Evolutionary conservation across 2,329 filamentous ascomycete genomes (phyloP).

Genomic region (Penicillium sp.): DNA sequence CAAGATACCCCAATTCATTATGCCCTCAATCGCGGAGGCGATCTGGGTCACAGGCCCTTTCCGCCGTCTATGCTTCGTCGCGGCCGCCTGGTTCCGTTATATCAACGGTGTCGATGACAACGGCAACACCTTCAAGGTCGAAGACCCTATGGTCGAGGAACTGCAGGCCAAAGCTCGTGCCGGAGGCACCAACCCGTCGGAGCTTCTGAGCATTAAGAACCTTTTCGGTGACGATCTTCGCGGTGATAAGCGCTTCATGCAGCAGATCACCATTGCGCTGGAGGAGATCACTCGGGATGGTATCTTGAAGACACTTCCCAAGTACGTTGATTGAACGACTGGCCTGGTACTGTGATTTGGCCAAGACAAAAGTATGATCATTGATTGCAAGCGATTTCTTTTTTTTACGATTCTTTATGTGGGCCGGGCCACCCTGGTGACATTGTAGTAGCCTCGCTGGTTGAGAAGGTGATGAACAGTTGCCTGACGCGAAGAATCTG

Average conservation of each 20-base stretch:
- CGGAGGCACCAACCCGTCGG: conserved; percentile 48
- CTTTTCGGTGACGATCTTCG: conserved; percentile 60
- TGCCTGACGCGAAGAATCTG: conserved; percentile 85
- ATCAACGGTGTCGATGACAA: conserved; percentile 56
- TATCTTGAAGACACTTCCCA: conserved; percentile 54
- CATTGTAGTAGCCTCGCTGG: conserved; percentile 80
- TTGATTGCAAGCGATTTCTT: conserved; percentile 23
- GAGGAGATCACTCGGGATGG: conserved; percentile 54
- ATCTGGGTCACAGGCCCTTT: conserved; percentile 53
- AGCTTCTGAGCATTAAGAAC: conserved; percentile 52
- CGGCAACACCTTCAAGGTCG: conserved; percentile 46
- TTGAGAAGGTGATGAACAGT: conserved; percentile 79
- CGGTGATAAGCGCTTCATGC: conserved; percentile 52
- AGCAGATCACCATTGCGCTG: conserved; percentile 54
- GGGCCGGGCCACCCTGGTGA: neutral
- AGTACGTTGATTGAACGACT: conserved; percentile 49
- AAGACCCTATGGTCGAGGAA: conserved; percentile 56
- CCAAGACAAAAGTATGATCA: conserved; percentile 12
- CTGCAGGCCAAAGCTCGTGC: conserved; percentile 52
- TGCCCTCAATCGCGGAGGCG: conserved; percentile 43
- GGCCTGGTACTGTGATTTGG: conserved; percentile 6
- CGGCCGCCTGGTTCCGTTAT: conserved; percentile 58
- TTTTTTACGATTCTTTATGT: conserved; percentile 8
- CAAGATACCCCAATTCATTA: conserved; percentile 56
- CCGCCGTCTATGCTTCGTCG: conserved; percentile 55